Evolutionary conservation across 1,284 basidiomycete genomes (phyloP).

Genomic region (Tilletia walkeri): DNA sequence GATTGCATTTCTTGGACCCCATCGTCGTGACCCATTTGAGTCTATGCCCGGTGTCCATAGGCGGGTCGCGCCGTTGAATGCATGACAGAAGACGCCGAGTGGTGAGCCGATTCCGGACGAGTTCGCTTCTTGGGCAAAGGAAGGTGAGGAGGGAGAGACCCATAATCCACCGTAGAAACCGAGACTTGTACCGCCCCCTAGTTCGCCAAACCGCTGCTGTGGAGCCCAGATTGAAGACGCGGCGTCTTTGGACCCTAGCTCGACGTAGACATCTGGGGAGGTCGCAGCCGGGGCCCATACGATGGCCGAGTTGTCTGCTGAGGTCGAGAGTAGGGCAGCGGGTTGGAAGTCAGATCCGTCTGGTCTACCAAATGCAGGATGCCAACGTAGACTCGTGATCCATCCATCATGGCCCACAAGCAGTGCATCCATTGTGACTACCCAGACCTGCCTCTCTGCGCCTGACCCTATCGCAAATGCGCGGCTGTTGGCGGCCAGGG

Average conservation of each 20-base stretch:
- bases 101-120: neutral
- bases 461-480: neutral
- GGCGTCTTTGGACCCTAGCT: slow-evolving; percentile 28
- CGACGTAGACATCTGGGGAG: slow-evolving; percentile 39
- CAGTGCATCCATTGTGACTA: slow-evolving; percentile 48
- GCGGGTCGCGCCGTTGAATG: slow-evolving; percentile 49
- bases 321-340: slow-evolving; percentile 50
- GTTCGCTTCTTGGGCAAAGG: neutral
- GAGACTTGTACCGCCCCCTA: slow-evolving; percentile 47
- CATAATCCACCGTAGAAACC: slow-evolving; percentile 52
- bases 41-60: slow-evolving; percentile 31
- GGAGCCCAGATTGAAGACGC: slow-evolving; percentile 50
- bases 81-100: slow-evolving; percentile 43
- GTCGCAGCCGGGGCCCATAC: slow-evolving; percentile 43
- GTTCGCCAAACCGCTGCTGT: slow-evolving; percentile 49
- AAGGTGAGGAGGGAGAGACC: slow-evolving; percentile 25
- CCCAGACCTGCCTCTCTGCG: slow-evolving; percentile 26
- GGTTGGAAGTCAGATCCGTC: slow-evolving; percentile 24
- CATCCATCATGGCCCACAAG: slow-evolving; percentile 51
- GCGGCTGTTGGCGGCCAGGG: slow-evolving; percentile 9
- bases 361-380: slow-evolving; percentile 21
- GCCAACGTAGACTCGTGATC: slow-evolving; percentile 51
- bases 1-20: slow-evolving; percentile 29
- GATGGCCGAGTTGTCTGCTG: slow-evolving; percentile 51
- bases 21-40: slow-evolving; percentile 17